Conservation (phyloP, 1,139 yeast genomes). For the Kodamaea suecica region DNA sequence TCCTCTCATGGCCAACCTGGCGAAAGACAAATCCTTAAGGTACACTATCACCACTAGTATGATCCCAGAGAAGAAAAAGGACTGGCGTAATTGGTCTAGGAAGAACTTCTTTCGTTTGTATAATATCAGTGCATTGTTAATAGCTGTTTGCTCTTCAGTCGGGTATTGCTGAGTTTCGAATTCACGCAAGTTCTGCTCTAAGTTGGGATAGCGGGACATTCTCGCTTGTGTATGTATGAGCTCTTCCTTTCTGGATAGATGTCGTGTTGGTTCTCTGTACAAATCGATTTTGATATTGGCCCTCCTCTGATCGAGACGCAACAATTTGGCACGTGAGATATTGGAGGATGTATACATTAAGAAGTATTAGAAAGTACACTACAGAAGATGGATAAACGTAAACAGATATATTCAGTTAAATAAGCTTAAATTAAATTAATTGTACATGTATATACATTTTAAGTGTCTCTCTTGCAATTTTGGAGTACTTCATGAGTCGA, state of each 20-base stretch:
- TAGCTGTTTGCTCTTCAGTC: constrained; percentile 34
- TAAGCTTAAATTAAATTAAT: constrained; percentile 1
- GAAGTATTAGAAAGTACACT: too few relatives aligned
- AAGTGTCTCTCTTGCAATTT: constrained; percentile 10
- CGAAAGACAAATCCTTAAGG: constrained; percentile 35
- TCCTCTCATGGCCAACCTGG: constrained; percentile 26
- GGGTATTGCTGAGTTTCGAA: constrained; percentile 35
- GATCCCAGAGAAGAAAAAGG: constrained; percentile 29
- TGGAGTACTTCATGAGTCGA: too few relatives aligned
- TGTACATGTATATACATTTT: constrained; percentile 9
- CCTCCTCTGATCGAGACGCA: too few relatives aligned
- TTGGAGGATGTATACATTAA: too few relatives aligned
- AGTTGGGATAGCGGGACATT: constrained; percentile 1
- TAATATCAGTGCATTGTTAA: constrained; percentile 34
- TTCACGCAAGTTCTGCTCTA: constrained; percentile 25
- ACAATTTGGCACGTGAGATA: too few relatives aligned
- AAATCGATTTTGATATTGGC: too few relatives aligned
- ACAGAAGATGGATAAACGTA: too few relatives aligned
- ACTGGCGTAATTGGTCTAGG: constrained; percentile 31
- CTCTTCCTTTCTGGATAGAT: too few relatives aligned
- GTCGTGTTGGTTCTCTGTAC: too few relatives aligned
- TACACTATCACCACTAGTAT: constrained; percentile 31
- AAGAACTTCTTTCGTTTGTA: constrained; percentile 42
- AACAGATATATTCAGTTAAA: too few relatives aligned
- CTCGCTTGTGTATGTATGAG: too few relatives aligned